Evolutionary conservation across 2,329 filamentous ascomycete species (phyloP).

Genomic region (Colletotrichum tanaceti): DNA sequence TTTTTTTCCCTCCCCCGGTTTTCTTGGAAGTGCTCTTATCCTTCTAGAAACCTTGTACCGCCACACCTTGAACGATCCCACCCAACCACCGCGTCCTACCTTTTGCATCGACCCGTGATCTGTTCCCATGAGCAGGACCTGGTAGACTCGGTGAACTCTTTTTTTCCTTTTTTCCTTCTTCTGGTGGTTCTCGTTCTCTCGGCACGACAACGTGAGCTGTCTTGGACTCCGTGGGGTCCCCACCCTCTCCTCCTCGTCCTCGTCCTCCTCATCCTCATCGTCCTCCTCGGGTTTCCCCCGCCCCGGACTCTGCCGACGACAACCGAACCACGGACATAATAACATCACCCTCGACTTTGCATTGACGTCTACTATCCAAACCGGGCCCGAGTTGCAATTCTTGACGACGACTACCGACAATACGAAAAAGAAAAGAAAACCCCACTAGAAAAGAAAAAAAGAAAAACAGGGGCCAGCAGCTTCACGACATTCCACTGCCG

Average conservation of each 20-base stretch:
- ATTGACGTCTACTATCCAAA: neutral
- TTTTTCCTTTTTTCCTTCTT: too few species aligned
- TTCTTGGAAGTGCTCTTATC: neutral
- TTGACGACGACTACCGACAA: neutral
- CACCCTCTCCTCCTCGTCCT: too few species aligned
- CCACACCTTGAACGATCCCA: neutral
- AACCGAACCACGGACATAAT: constrained; percentile 6
- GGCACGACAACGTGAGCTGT: neutral
- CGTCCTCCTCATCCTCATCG: too few species aligned
- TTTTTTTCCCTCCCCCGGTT: neutral
- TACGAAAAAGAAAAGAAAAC: too few species aligned
- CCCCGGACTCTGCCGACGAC: constrained; percentile 13
- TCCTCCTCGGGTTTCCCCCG: too few species aligned
- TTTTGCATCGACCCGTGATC: neutral
- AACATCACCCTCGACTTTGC: neutral
- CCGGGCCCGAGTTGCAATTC: neutral
- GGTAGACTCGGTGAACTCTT: neutral
- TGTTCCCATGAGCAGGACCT: neutral
- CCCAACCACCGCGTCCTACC: neutral
- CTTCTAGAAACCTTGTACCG: neutral
- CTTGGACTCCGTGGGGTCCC: too few species aligned
- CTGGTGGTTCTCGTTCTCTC: neutral
- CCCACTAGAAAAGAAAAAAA: too few species aligned
- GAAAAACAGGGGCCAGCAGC: neutral
- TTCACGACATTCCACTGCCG: neutral